phyloP scores from a whole-genome alignment of 495 filamentous ascomycete genomes.

The Penicillium maclennaniae region DNA sequence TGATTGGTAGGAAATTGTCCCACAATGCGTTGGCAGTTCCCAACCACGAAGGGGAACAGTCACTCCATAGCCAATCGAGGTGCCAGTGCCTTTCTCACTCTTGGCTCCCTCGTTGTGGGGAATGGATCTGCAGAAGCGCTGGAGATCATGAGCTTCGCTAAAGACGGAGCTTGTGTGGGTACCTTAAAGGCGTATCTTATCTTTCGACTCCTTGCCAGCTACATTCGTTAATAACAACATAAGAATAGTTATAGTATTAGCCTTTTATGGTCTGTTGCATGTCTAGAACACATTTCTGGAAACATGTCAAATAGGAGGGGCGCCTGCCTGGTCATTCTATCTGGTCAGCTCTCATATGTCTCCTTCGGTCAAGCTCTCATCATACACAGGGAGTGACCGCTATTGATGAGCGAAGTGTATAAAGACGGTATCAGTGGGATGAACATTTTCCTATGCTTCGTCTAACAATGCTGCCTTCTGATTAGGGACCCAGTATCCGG shows the following conservation, averaged over 20 bases:
- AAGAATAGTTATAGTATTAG: conserved; percentile 1
- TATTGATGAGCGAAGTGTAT: conserved; percentile 3
- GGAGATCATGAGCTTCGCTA: too few species aligned
- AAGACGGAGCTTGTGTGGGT: too few species aligned
- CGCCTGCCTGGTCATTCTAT: background rate
- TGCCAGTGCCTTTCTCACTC: too few species aligned
- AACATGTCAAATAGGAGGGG: conserved; percentile 1
- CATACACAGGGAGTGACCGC: background rate
- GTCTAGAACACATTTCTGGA: background rate
- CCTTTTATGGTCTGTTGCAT: background rate
- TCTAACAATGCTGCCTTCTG: conserved; percentile 1
- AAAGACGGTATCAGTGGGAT: background rate
- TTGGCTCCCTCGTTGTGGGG: too few species aligned
- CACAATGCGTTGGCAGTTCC: too few species aligned
- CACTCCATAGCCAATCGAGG: too few species aligned
- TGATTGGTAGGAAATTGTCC: too few species aligned
- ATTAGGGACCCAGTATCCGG: background rate
- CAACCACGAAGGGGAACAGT: too few species aligned
- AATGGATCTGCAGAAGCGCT: too few species aligned
- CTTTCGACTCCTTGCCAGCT: too few species aligned
- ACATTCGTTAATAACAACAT: background rate
- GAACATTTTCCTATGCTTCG: conserved; percentile 1
- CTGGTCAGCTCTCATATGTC: background rate
- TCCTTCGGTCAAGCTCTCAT: conserved; percentile 1
- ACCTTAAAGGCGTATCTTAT: too few species aligned